Evolutionary conservation across 2,329 filamentous ascomycete species (phyloP), one percentile per base, ranked within the genome.

Genomic region (Macrophomina pseudophaseolina): DNA sequence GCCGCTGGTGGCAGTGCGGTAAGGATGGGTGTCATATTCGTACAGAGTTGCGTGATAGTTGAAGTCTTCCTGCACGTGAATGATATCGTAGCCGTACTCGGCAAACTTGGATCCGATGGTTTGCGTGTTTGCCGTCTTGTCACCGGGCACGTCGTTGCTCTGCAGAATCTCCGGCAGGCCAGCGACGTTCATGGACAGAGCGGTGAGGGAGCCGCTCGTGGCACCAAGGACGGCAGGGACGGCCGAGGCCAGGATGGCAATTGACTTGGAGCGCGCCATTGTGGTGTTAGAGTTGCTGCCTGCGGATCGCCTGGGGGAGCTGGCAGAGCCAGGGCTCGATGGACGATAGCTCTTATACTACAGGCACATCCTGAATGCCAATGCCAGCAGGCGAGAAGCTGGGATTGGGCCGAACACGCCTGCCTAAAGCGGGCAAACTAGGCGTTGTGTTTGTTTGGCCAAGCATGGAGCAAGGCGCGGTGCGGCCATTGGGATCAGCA

Each of bases 11-110:
- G 87, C 75, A 1, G 88, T 90, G 64, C 88, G 83, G 75, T 85
- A 84, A 3, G 86, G 80, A 71, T 89, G 87, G 51, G 80, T 82
- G 74, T 88, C 86, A 14, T 85, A 86, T 9, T 79, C 80, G 76
- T 90, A 91, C 69, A 91, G 83, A 66, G 83, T 81, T 8, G 86
- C 84, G 70, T 91, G 88, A 75, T 87, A 91, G 77, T 89, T 89
- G 81, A 90, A 90, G 74, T 90, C 87, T 80, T 90, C 89, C 74
- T 91, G 89, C 14, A 89, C 79, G 69, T 91, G 83, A 73, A 90
- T 87, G 33, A 91, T 77, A 70, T 66, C 65, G 76, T 86, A 88
- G 66, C 78, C 82, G 67, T 88, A 85, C 72, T 85, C 69, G 5
- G 84, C 79, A 70, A 91, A 86, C 63, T 84, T 80, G 4, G 80